Percentiles rank a stretch among this genome's conserved stretches.
Evolutionary conservation across 2,329 filamentous ascomycete genomes (phyloP).

Genomic region (Leptographium wingfieldii): DNA sequence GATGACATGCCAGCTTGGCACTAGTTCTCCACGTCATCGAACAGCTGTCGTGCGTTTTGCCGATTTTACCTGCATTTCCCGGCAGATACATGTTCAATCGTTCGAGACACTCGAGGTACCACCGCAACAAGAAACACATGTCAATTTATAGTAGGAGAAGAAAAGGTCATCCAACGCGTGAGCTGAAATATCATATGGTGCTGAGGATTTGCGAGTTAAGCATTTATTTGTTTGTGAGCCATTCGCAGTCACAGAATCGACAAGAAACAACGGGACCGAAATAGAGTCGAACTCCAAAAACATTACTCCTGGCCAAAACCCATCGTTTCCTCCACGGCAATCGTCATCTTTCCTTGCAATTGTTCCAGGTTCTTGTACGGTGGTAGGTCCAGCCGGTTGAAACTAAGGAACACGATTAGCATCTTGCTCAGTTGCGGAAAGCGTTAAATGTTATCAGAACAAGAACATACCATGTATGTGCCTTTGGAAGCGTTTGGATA

Average conservation of each 20-base stretch:
- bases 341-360: slow-evolving; percentile 80
- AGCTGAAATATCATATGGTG: not conserved
- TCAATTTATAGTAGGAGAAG: not conserved
- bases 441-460: not conserved
- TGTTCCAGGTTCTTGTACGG: slow-evolving; percentile 82
- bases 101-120: not conserved
- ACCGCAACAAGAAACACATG: not conserved
- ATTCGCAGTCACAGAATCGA: not conserved
- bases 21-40: not conserved
- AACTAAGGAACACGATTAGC: slow-evolving; percentile 44
- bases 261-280: not conserved
- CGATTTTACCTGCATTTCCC: not conserved
- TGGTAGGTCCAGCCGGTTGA: slow-evolving; percentile 92
- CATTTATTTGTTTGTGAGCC: not conserved
- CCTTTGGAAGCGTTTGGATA: slow-evolving; percentile 80
- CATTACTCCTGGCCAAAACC: slow-evolving; percentile 91
- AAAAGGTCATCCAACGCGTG: not conserved
- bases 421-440: not conserved
- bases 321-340: slow-evolving; percentile 97
- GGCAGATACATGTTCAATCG: not conserved
- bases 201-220: not conserved
- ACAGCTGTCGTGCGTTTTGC: not conserved
- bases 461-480: slow-evolving; percentile 79
- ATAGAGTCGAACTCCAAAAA: not conserved
- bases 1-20: too few relatives aligned